Evolutionary conservation across 2,329 filamentous ascomycete species (phyloP).

Genomic region (Calycina herbarum): DNA sequence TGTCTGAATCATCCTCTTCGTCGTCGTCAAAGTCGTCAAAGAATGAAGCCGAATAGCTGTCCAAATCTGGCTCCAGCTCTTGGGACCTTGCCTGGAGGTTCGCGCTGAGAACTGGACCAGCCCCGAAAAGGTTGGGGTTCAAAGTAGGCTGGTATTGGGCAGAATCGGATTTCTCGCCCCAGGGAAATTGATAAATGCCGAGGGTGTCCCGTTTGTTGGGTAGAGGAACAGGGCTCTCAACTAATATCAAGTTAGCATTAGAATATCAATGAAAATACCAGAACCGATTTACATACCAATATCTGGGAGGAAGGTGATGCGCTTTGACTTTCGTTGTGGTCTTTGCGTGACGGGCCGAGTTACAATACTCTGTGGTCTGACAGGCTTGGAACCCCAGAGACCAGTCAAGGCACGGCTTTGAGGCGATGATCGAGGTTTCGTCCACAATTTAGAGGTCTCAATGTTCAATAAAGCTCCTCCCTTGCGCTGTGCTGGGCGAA

Average conservation of each 20-base stretch:
- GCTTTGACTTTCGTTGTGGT: slow-evolving; percentile 55
- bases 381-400: slow-evolving; percentile 35
- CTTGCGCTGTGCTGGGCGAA: slow-evolving; percentile 32
- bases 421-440: slow-evolving; percentile 25
- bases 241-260: slow-evolving; percentile 27
- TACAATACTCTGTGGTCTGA: slow-evolving; percentile 33
- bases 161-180: slow-evolving; percentile 62
- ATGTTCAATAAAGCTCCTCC: slow-evolving; percentile 23
- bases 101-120: slow-evolving; percentile 27
- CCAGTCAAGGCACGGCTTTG: slow-evolving; percentile 24
- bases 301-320: slow-evolving; percentile 61
- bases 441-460: slow-evolving; percentile 34
- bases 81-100: slow-evolving; percentile 30
- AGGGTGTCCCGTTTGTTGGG: slow-evolving; percentile 58
- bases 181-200: slow-evolving; percentile 66
- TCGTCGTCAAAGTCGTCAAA: slow-evolving; percentile 63
- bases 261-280: slow-evolving; percentile 12
- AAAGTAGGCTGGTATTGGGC: slow-evolving; percentile 45
- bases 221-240: slow-evolving; percentile 61
- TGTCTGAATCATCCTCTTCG: slow-evolving; percentile 40
- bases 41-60: slow-evolving; percentile 46
- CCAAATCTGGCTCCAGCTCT: slow-evolving; percentile 28
- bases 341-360: slow-evolving; percentile 51
- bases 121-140: slow-evolving; percentile 21
- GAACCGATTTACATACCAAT: slow-evolving; percentile 42